Percentiles rank a stretch among this genome's conserved stretches.
These are phyloP conservation scores for Cerioporus squamosus DNA, from an alignment of 1,284 basidiomycete genomes.

Conservation along the genomic window DNA sequence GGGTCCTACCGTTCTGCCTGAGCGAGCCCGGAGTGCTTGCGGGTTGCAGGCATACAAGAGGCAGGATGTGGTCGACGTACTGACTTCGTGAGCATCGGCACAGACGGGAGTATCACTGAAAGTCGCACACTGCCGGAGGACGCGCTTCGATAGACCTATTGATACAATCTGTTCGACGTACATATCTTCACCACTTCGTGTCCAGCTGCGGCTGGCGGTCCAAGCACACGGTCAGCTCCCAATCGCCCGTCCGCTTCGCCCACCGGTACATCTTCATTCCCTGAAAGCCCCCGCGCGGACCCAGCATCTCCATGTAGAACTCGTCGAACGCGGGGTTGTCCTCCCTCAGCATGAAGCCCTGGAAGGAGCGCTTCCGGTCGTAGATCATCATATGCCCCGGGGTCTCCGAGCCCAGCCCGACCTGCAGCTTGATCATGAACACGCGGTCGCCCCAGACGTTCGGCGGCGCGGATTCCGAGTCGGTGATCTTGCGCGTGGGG, in stretches of 20 bases:
- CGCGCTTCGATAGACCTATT: no score
- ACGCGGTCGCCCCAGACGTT: conserved; percentile 39
- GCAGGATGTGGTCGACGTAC: no score
- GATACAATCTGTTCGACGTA: no score
- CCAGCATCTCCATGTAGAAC: conserved; percentile 16
- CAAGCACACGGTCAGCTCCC: conserved; percentile 33
- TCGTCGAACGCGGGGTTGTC: neutral
- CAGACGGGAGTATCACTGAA: no score
- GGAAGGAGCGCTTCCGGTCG: conserved; percentile 43
- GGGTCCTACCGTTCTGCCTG: no score
- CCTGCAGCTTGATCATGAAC: conserved; percentile 48
- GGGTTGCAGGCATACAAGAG: no score
- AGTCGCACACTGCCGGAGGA: no score
- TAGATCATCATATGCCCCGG: conserved; percentile 38
- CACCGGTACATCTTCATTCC: conserved; percentile 38
- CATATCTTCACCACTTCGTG: no score
- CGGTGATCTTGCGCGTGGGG: neutral
- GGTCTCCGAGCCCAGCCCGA: conserved; percentile 1
- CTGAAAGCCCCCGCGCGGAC: conserved; percentile 20
- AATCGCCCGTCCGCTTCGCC: conserved; percentile 34
- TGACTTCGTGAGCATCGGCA: no score
- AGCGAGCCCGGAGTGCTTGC: no score
- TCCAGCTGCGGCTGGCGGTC: conserved; percentile 27
- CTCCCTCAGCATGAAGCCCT: conserved; percentile 31
- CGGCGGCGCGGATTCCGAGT: conserved; percentile 17